phyloP scores from a whole-genome alignment of 164 flowering plant species.

The grape (Vitis vinifera) region DNA sequence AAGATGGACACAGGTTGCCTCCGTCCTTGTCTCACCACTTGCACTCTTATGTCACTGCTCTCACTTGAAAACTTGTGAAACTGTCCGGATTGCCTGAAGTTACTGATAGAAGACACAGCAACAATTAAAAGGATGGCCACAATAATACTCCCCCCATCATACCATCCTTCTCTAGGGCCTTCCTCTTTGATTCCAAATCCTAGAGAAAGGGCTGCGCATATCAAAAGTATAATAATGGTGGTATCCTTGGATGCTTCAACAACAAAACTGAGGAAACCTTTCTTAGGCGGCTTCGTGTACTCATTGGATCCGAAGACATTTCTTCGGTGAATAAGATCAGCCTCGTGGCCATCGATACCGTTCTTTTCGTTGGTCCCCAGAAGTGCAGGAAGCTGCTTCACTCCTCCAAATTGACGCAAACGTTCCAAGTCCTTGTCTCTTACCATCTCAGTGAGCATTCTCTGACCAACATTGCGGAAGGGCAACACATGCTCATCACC shows the following conservation, averaged over 20 bases:
- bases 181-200: constrained; percentile 48
- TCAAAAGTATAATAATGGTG: constrained; percentile 43
- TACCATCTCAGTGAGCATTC: constrained; percentile 19
- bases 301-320: constrained; percentile 31
- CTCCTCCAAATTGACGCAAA: constrained; percentile 24
- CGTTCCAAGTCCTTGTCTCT: constrained; percentile 21
- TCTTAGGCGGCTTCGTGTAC: constrained; percentile 30
- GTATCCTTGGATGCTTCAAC: constrained; percentile 45
- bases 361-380: constrained; percentile 16
- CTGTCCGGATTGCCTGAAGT: constrained; percentile 36
- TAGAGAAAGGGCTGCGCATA: constrained; percentile 39
- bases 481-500: background rate
- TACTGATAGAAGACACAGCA: constrained; percentile 38
- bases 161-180: constrained; percentile 48
- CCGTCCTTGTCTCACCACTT: constrained; percentile 40
- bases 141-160: constrained; percentile 50
- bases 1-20: constrained; percentile 34
- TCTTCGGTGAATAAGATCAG: constrained; percentile 10
- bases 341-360: constrained; percentile 21
- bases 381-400: constrained; percentile 3
- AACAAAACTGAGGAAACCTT: constrained; percentile 32
- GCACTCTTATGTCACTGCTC: constrained; percentile 32
- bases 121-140: constrained; percentile 46
- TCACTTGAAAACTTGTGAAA: constrained; percentile 32
- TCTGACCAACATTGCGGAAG: constrained; percentile 7